Conservation (phyloP, 805 yeast species). For the Ogataea paradorogensis region DNA sequence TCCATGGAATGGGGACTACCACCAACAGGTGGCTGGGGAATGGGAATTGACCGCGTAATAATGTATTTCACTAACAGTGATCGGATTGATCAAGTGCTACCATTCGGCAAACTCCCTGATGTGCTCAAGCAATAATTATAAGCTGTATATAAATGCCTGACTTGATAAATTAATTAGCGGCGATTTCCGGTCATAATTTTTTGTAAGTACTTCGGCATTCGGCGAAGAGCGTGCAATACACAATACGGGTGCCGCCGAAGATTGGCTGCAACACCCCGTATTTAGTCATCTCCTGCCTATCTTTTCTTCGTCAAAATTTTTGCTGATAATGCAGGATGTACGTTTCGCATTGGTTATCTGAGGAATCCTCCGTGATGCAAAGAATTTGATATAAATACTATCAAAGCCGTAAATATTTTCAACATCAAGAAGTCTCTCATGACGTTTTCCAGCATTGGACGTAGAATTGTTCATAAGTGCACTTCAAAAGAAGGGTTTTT, state of each 20-base stretch:
- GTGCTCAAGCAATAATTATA: constrained; percentile 53
- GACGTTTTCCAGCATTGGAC: not conserved
- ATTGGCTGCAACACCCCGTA: not conserved
- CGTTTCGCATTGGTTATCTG: not conserved
- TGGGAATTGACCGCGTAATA: constrained; percentile 85
- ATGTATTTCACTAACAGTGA: constrained; percentile 68
- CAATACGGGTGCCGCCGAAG: not conserved
- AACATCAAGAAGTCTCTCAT: constrained; percentile 1
- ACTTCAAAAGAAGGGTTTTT: constrained; percentile 77
- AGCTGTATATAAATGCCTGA: not conserved
- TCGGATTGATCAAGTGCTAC: constrained; percentile 71
- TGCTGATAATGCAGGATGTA: not conserved
- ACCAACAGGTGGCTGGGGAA: constrained; percentile 98
- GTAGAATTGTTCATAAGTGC: constrained; percentile 22
- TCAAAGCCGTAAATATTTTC: not conserved
- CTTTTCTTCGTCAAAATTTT: not conserved
- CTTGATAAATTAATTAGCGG: not conserved
- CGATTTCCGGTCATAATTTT: not conserved
- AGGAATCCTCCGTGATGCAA: not conserved
- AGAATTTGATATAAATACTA: no score
- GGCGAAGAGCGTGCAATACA: not conserved
- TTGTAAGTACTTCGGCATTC: not conserved
- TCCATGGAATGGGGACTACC: constrained; percentile 93
- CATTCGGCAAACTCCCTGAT: constrained; percentile 73
- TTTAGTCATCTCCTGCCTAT: not conserved